Evolutionary conservation across 257 asterid species (phyloP), one percentile per base, ranked within the genome.

Genomic region (Rubia yunnanensis): DNA sequence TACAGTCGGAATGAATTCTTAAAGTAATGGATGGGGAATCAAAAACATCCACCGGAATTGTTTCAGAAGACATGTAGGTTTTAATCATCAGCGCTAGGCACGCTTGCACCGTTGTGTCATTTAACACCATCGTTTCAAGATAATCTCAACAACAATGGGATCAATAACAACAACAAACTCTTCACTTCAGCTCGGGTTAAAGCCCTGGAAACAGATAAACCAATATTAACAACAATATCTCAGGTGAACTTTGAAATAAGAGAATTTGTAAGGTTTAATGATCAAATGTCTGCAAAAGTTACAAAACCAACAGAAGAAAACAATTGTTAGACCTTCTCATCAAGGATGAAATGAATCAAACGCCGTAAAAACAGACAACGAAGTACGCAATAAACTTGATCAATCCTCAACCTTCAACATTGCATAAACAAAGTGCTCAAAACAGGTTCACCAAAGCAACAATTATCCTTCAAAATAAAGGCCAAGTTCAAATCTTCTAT

Each of bases 1-100:
- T 22, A 92, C 94, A 0, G 96, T 92, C 7, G 95, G 95, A 74
- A 92, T 78, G 69, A 89, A 92, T 65, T 86, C 99, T 60, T 89
- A 86, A 0, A 88, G 83, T 62, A 89, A 92, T 48, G 96, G 92
- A 76, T 92, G 97, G 66, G 92, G 81, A n/a, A n/a, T n/a, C n/a
- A n/a, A n/a, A n/a, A n/a, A n/a, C n/a, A n/a, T n/a, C n/a, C n/a
- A n/a, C n/a, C n/a, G n/a, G n/a, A n/a, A n/a, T n/a, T n/a, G n/a
- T n/a, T n/a, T n/a, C n/a, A n/a, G n/a, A n/a, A n/a, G n/a, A n/a
- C n/a, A n/a, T n/a, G n/a, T n/a, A n/a, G n/a, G n/a, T n/a, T n/a
- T n/a, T n/a, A n/a, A n/a, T n/a, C n/a, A n/a, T n/a, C n/a, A n/a
- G n/a, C n/a, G n/a, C n/a, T n/a, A n/a, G n/a, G n/a, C n/a, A n/a